These are phyloP conservation scores for Coccomyxa subellipsoidea DNA, from an alignment of 163 green algal species.

Conservation along the genomic window DNA sequence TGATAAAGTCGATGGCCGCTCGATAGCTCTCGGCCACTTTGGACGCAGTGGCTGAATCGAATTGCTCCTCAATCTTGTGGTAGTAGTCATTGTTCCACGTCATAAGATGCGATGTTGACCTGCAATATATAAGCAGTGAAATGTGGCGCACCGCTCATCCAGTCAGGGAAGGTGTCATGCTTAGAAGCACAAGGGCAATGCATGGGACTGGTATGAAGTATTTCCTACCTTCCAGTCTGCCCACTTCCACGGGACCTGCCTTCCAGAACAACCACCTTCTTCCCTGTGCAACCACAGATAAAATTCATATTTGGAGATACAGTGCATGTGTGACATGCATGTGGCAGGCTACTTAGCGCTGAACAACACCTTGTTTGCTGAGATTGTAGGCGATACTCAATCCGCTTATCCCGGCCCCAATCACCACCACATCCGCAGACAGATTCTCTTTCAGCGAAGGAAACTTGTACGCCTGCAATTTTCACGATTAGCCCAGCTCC, in stretches of 20 bases:
- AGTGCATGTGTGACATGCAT: not conserved
- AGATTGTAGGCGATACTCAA: conserved; percentile 17
- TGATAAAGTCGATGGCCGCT: not conserved
- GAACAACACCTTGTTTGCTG: not conserved
- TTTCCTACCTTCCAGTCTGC: conserved; percentile 7
- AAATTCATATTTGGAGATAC: not conserved
- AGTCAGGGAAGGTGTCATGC: not conserved
- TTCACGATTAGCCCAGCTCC: not conserved
- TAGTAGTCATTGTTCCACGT: conserved; percentile 10
- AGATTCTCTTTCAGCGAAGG: conserved; percentile 7
- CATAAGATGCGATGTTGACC: conserved; percentile 7
- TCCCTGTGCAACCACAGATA: not conserved
- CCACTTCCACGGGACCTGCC: not conserved
- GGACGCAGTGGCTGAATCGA: not conserved
- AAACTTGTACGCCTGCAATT: not conserved
- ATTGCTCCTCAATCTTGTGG: not conserved
- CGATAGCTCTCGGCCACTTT: conserved; percentile 5
- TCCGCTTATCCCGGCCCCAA: conserved; percentile 12
- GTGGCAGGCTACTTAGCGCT: too few relatives aligned
- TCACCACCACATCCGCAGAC: conserved; percentile 12
- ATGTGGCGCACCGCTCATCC: not conserved
- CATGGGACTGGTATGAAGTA: not conserved
- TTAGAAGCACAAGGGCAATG: not conserved
- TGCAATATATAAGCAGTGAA: not conserved
- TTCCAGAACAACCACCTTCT: conserved; percentile 15